Percentiles rank a stretch among this genome's conserved stretches.
phyloP scores from a whole-genome alignment of 1,139 yeast species.

The Martiniozyma asiatica region DNA sequence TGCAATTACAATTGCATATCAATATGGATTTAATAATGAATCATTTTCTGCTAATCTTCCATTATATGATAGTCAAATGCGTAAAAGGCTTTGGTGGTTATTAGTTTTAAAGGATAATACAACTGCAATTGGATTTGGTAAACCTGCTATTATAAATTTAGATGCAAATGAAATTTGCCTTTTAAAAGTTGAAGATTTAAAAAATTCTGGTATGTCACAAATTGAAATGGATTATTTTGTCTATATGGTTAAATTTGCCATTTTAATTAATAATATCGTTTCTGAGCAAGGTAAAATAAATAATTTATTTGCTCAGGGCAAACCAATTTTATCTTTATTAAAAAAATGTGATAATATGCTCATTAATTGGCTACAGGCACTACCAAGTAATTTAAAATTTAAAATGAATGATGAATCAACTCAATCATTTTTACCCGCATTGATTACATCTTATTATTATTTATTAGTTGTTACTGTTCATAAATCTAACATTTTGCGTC shows the following conservation, averaged over 20 bases:
- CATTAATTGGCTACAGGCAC: slow-evolving; percentile 66
- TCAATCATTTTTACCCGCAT: slow-evolving; percentile 48
- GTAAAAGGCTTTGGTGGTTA: slow-evolving; percentile 76
- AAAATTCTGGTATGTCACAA: slow-evolving; percentile 34
- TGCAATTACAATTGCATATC: slow-evolving; percentile 66
- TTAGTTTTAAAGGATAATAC: slow-evolving; percentile 61
- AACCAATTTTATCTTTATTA: slow-evolving; percentile 29
- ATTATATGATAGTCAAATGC: slow-evolving; percentile 37
- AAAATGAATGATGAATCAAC: slow-evolving; percentile 40
- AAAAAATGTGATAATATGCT: slow-evolving; percentile 60
- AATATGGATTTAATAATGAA: slow-evolving; percentile 60
- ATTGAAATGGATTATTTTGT: slow-evolving; percentile 48
- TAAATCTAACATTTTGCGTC: slow-evolving; percentile 50
- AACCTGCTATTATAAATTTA: slow-evolving; percentile 58
- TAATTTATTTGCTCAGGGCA: slow-evolving; percentile 4
- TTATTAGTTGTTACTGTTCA: slow-evolving; percentile 62
- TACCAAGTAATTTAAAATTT: slow-evolving; percentile 57
- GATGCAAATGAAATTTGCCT: slow-evolving; percentile 73
- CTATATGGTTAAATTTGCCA: slow-evolving; percentile 56
- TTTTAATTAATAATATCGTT: slow-evolving; percentile 61
- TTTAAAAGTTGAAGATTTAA: slow-evolving; percentile 54
- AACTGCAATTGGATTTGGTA: slow-evolving; percentile 55
- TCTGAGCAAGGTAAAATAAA: slow-evolving; percentile 50
- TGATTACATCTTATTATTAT: slow-evolving; percentile 62
- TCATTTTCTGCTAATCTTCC: slow-evolving; percentile 20